These are phyloP conservation scores for Sphagnurus paluster DNA, from an alignment of 1,284 basidiomycete genomes.

Conservation along the genomic window DNA sequence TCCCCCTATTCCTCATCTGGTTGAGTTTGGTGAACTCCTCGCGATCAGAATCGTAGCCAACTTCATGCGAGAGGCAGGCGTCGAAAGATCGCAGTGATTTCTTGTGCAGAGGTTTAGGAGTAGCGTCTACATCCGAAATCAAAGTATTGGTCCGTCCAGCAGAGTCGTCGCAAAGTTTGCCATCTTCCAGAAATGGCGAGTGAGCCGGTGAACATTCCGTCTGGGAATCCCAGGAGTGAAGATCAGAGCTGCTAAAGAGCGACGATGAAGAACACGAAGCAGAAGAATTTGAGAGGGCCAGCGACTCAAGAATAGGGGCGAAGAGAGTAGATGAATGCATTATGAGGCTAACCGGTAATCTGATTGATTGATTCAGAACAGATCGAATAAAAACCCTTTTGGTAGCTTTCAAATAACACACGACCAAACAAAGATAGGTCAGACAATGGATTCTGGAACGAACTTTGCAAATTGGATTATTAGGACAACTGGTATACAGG, in stretches of 20 bases:
- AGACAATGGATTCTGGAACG: neutral
- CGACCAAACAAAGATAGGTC: too few relatives aligned
- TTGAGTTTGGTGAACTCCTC: slow-evolving; percentile 13
- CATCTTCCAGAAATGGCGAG: slow-evolving; percentile 13
- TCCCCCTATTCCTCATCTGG: slow-evolving; percentile 1
- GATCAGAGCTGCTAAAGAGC: slow-evolving; percentile 20
- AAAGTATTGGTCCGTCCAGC: neutral
- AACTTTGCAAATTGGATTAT: neutral
- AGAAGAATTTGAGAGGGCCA: slow-evolving; percentile 26
- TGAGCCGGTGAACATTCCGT: slow-evolving; percentile 25
- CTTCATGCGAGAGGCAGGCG: slow-evolving; percentile 12
- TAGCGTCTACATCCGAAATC: neutral
- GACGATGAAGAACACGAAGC: slow-evolving; percentile 23
- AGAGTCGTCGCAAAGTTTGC: neutral
- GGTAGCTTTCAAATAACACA: neutral
- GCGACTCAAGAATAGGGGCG: slow-evolving; percentile 23
- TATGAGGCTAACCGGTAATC: neutral
- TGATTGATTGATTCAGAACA: neutral
- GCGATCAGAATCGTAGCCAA: slow-evolving; percentile 19
- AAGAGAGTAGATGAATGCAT: slow-evolving; percentile 2
- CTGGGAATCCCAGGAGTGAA: slow-evolving; percentile 22
- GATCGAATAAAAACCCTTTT: too few relatives aligned
- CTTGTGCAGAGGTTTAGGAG: slow-evolving; percentile 12
- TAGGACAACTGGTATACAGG: neutral
- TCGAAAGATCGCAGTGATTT: too few relatives aligned